Conservation (phyloP, 2,329 filamentous ascomycete genomes). For the Zymoseptoria pseudotritici region DNA sequence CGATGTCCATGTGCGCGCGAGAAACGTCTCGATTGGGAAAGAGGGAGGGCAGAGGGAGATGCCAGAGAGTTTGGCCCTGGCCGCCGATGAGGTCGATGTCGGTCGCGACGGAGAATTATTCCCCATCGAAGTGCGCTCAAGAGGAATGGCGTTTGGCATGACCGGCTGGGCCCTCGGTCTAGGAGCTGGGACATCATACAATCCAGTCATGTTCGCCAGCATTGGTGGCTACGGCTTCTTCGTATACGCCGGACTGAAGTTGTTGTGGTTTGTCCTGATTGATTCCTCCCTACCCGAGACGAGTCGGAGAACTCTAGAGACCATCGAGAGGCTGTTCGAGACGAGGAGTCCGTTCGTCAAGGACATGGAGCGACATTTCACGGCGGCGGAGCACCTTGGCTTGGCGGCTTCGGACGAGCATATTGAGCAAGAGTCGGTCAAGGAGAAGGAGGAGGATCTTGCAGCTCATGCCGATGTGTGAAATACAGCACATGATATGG, state of each 20-base stretch:
- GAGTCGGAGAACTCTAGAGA: background rate
- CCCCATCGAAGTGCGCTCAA: slow-evolving; percentile 49
- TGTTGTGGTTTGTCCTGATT: background rate
- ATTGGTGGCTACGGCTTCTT: slow-evolving; percentile 2
- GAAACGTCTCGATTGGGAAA: slow-evolving; percentile 11
- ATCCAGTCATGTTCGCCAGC: slow-evolving; percentile 44
- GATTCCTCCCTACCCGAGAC: background rate
- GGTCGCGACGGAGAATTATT: slow-evolving; percentile 37
- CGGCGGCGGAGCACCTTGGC: background rate
- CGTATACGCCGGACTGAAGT: slow-evolving; percentile 1
- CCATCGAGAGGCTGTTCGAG: slow-evolving; percentile 1
- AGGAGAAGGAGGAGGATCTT: background rate
- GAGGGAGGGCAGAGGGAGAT: slow-evolving; percentile 18
- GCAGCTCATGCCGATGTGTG: background rate
- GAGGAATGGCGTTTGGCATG: slow-evolving; percentile 53
- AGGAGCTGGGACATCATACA: slow-evolving; percentile 46
- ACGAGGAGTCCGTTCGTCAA: background rate
- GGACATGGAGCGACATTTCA: background rate
- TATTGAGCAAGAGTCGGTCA: background rate
- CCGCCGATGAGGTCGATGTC: slow-evolving; percentile 23
- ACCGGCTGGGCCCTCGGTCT: slow-evolving; percentile 53
- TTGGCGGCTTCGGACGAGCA: background rate
- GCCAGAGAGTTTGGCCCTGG: slow-evolving; percentile 25
- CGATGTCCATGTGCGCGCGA: slow-evolving; percentile 18
- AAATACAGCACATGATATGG: too few species aligned